A percentile compares a stretch with the other conserved stretches of the same genome.
Evolutionary conservation across 179 eudicot species (phyloP).

Genomic region (Carnegiea gigantea): DNA sequence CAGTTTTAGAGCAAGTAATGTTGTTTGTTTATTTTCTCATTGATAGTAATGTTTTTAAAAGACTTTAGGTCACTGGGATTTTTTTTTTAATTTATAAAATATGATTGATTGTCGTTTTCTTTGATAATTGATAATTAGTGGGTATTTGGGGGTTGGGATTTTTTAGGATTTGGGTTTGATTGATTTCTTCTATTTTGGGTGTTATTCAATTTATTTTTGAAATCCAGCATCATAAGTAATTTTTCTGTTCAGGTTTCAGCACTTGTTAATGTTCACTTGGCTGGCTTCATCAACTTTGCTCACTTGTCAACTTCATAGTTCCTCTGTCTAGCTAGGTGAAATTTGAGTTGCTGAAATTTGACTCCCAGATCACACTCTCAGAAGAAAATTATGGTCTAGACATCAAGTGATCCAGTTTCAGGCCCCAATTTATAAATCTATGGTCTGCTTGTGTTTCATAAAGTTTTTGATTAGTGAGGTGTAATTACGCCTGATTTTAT

Average conservation of each 20-base stretch:
- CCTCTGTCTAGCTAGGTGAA: background rate
- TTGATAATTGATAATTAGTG: background rate
- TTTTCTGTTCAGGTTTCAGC: too few relatives aligned
- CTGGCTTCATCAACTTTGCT: background rate
- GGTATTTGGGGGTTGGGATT: conserved; percentile 1
- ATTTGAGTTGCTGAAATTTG: background rate
- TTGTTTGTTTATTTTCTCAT: background rate
- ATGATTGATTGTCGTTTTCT: background rate
- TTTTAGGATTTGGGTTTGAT: background rate
- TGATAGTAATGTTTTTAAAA: too few relatives aligned
- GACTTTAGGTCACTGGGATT: background rate
- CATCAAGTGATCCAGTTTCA: background rate
- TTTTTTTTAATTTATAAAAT: background rate
- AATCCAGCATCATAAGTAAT: background rate
- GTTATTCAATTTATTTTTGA: background rate
- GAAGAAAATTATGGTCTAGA: too few relatives aligned
- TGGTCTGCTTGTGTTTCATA: background rate
- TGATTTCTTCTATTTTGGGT: background rate
- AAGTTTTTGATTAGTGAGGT: background rate
- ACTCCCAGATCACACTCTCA: background rate
- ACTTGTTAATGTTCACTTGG: background rate
- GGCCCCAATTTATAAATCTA: background rate
- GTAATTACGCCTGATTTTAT: background rate
- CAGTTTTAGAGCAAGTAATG: background rate
- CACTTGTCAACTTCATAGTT: background rate